Evolutionary conservation across 257 asterid species (phyloP).

Genomic region (Eucommia ulmoides): DNA sequence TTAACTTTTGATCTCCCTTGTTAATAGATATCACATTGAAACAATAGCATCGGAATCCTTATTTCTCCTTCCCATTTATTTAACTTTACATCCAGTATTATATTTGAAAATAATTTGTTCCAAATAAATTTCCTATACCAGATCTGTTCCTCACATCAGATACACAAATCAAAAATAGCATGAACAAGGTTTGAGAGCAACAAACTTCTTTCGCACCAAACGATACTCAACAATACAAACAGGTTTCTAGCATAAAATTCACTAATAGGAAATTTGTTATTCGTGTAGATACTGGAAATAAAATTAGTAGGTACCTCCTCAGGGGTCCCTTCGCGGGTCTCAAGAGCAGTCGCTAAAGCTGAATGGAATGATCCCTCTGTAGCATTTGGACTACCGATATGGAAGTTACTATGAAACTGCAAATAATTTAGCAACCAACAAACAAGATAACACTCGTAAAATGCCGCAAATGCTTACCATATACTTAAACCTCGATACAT

Average conservation of each 20-base stretch:
- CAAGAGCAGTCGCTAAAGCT: constrained; percentile 63
- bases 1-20: too few relatives aligned
- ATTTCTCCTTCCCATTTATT: too few relatives aligned
- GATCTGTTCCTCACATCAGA: too few relatives aligned
- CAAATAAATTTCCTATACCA: too few relatives aligned
- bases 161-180: too few relatives aligned
- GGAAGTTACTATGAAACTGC: constrained; percentile 65
- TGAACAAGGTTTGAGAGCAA: neutral
- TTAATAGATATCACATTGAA: too few relatives aligned
- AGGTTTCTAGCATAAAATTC: constrained; percentile 3
- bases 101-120: too few relatives aligned
- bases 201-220: neutral
- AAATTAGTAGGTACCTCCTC: constrained; percentile 49
- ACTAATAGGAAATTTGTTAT: constrained; percentile 7
- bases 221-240: neutral
- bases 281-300: constrained; percentile 1
- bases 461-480: neutral
- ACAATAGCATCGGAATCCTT: too few relatives aligned
- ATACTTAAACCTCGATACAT: neutral
- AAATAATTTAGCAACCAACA: constrained; percentile 15
- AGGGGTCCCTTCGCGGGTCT: constrained; percentile 71
- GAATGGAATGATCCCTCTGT: constrained; percentile 48
- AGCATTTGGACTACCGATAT: constrained; percentile 38
- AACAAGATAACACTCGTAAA: neutral
- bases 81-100: too few relatives aligned